Conservation (phyloP, 805 yeast species). For the Saccharomycopsis malanga region DNA sequence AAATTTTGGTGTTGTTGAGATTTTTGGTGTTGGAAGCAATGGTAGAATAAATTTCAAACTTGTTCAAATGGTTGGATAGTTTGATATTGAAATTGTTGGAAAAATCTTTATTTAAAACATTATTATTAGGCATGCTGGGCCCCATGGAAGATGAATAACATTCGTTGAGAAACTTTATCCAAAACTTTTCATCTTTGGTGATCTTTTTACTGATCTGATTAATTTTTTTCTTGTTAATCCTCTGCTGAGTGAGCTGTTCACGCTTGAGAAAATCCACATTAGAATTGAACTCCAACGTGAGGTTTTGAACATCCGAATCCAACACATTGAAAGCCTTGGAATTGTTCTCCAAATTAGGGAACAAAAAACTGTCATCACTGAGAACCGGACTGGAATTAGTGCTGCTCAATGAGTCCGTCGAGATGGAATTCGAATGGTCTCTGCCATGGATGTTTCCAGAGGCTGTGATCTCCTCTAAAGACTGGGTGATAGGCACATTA, state of each 20-base stretch:
- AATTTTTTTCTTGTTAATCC: constrained; percentile 19
- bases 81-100: constrained; percentile 16
- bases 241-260: constrained; percentile 18
- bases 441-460: neutral
- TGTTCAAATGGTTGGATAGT: constrained; percentile 11
- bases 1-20: constrained; percentile 3
- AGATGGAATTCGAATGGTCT: neutral
- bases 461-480: constrained; percentile 12
- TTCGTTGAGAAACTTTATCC: constrained; percentile 20
- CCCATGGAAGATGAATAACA: neutral
- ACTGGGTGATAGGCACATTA: constrained; percentile 22
- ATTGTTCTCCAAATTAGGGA: constrained; percentile 19
- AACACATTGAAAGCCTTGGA: constrained; percentile 18
- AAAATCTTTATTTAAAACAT: constrained; percentile 14
- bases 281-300: constrained; percentile 21
- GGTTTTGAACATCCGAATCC: constrained; percentile 18
- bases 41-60: constrained; percentile 10
- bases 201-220: constrained; percentile 17
- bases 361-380: constrained; percentile 19
- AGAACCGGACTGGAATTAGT: constrained; percentile 14
- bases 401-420: neutral
- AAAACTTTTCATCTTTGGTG: constrained; percentile 18
- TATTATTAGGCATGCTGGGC: neutral
- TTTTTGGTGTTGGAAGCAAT: constrained; percentile 8
- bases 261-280: constrained; percentile 12